Base-by-base conservation (phyloP, 2,329 filamentous ascomycete species). In the Aureobasidium sp. region DNA sequence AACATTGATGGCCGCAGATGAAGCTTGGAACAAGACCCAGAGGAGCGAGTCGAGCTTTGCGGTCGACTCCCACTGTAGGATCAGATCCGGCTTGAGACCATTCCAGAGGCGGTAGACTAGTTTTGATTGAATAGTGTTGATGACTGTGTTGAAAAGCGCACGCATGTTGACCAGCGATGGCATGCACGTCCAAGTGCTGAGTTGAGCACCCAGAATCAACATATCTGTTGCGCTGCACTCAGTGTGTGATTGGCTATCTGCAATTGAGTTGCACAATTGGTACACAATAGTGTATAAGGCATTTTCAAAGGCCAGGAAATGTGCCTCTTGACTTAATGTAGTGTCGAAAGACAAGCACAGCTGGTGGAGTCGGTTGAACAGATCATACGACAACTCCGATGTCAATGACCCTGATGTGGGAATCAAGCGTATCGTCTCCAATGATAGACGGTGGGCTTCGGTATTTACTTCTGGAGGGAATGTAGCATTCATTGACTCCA, bases 111-210 rank as follows among this genome's bases (percentile, higher is more conserved):
- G 57, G 27, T 60, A 60, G 15, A 60, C 57, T 26, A 60, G 12
- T 43, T 60, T 60, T 9, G 44, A 50, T 43, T 60, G 57, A 13
- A 60, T 60, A 26, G 57, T 43, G 46, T 51, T 60, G 57, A 60
- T 51, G 57, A 60, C 57, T 17, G 57, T 60, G 57, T 60, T 60
- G 57, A 60, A 60, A 17, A 60, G 57, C 4, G 44, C 46, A 27
- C 57, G 57, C 57, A 60, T 60, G 57, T 60, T 60, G 2, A 60
- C 57, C 24, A 60, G 13, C 6, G 34, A 41, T 1, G 57, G 57
- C 57, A 60, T 60, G 26, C 57, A 60, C 17, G 20, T 60, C 57
- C 57, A 60, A 10, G 57, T 51, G n/a, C 57, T 24, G 26, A 60
- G 57, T 46, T 60, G 57, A 2, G 57, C 36, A 36, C 57, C 57